These are phyloP conservation scores for Sporisorium sorghi DNA, from an alignment of 1,284 basidiomycete genomes.

Conservation along the genomic window DNA sequence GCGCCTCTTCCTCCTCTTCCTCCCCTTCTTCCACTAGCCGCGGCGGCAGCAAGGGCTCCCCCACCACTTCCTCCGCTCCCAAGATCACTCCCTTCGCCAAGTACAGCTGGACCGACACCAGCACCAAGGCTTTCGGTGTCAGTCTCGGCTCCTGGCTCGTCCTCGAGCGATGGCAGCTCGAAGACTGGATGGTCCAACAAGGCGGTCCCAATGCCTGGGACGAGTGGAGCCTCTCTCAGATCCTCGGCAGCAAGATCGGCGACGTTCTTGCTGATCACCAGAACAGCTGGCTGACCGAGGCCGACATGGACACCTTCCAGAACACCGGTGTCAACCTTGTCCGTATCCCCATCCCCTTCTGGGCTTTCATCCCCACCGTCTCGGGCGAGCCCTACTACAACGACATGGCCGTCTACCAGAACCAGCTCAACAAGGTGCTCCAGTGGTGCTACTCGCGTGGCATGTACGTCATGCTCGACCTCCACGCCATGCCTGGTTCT, in stretches of 20 bases:
- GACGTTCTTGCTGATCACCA: constrained; percentile 66
- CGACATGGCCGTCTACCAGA: constrained; percentile 50
- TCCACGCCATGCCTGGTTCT: constrained; percentile 71
- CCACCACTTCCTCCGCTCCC: constrained; percentile 14
- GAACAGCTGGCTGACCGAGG: constrained; percentile 69
- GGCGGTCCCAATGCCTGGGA: constrained; percentile 68
- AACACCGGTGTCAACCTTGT: constrained; percentile 67
- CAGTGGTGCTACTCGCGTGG: constrained; percentile 67
- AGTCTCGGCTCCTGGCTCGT: constrained; percentile 67
- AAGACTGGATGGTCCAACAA: constrained; percentile 69
- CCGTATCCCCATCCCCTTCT: constrained; percentile 70
- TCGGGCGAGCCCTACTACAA: constrained; percentile 56
- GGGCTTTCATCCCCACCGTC: constrained; percentile 63
- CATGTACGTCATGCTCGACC: constrained; percentile 71
- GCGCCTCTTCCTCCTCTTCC: constrained; percentile 7
- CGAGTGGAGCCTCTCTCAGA: constrained; percentile 68
- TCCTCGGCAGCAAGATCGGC: constrained; percentile 54
- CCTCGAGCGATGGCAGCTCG: constrained; percentile 70
- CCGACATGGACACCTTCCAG: constrained; percentile 67
- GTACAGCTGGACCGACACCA: constrained; percentile 65
- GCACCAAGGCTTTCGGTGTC: constrained; percentile 65
- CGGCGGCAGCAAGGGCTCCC: constrained; percentile 9
- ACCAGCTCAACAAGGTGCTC: constrained; percentile 60
- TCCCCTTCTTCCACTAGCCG: constrained; percentile 5
- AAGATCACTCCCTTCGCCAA: constrained; percentile 53